Evolutionary conservation across 345 rosid species (phyloP).

Genomic region (Cochlearia excelsa): DNA sequence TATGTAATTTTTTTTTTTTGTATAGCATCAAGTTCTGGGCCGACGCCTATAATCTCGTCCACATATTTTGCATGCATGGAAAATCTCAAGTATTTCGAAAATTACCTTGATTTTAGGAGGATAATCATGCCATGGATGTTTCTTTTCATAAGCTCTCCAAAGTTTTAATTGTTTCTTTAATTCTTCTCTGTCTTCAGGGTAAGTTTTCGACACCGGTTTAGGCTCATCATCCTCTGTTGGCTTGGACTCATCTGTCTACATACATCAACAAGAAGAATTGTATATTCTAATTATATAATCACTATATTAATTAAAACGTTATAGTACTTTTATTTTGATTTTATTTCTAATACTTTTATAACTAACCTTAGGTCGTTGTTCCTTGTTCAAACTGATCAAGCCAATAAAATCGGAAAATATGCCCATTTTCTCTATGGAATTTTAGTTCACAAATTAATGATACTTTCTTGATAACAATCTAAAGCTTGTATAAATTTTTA

Average conservation of each 20-base stretch:
- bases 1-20: too few relatives aligned
- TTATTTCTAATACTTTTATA: too few relatives aligned
- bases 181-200: conserved; percentile 27
- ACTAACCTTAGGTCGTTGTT: conserved; percentile 16
- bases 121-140: conserved; percentile 55
- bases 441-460: neutral
- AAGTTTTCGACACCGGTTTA: conserved; percentile 12
- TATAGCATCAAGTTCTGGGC: too few relatives aligned
- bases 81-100: neutral
- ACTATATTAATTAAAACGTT: too few relatives aligned
- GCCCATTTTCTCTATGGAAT: conserved; percentile 2
- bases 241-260: conserved; percentile 45
- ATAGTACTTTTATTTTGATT: too few relatives aligned
- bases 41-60: neutral
- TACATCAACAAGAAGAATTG: conserved; percentile 1
- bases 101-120: conserved; percentile 58
- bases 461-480: neutral
- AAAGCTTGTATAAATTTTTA: neutral
- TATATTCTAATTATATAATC: too few relatives aligned
- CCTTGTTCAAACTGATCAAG: conserved; percentile 14
- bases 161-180: conserved; percentile 47
- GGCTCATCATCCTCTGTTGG: conserved; percentile 37
- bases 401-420: conserved; percentile 5
- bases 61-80: too few relatives aligned
- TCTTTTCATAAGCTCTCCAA: conserved; percentile 50